Evolutionary conservation across 495 filamentous ascomycete species (phyloP), one percentile per base, ranked within the genome.

Genomic region (Parachaetomium inaequale): DNA sequence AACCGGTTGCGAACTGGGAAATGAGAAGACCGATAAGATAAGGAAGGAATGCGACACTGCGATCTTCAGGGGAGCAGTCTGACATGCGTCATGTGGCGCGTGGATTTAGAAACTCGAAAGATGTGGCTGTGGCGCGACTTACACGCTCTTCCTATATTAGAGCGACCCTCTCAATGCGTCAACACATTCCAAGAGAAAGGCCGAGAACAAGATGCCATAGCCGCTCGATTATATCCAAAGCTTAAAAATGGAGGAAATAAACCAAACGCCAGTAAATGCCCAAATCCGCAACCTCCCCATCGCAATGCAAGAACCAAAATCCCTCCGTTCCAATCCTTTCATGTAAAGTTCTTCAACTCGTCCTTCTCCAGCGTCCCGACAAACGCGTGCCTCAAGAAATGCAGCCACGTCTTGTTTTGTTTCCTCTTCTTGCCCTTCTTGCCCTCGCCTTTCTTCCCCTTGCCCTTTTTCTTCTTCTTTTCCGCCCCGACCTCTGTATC

Each of bases 361-460:
- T 86, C 77, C 53, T 80, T 75, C 62, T 85, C 79, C 66, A 87
- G 75, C 17, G 84, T 88, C 23, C 88, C 85, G 23, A 94, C 88
- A 78, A 94, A 96, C 0, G 92, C 92, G 43, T 91, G 85, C 26
- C 76, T 72, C 19, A 95, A 72, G 70, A 96, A 96, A 11, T 87
- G 80, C 52, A 84, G 80, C 92, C 92, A 96, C 4, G 82, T 71
- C 67, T 81, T 80, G 64, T 83, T 81, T 36, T 76, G 74, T 58
- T 76, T 83, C 75, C 75, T 76, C 70, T 76, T 74, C 52, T 77
- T 72, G 32, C 78, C 68, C 47, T 79, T 73, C 58, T 75, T 74
- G 25, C 75, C 68, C 59, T 79, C 74, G 58, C 78, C 66, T 32
- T 71, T 65, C 57, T 61, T 68, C 26, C 61, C 69, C 63, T 79